Conservation (phyloP, 345 rosid species). For the Erucastrum elatum region DNA sequence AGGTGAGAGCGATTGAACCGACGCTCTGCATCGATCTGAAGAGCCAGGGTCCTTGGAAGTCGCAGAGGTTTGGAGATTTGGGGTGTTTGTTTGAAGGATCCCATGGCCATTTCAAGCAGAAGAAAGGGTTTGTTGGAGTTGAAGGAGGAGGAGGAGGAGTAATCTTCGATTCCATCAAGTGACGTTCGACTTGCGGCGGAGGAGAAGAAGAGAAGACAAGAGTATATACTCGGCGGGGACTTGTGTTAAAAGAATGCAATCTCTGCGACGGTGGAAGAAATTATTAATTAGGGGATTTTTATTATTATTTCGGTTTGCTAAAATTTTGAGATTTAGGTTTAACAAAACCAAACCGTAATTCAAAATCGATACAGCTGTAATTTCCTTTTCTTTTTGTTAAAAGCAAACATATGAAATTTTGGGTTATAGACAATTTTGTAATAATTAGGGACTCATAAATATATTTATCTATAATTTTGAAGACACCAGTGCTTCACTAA, state of each 20-base stretch:
- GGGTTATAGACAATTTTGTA: too few species aligned
- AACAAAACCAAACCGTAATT: neutral
- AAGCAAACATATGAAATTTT: too few species aligned
- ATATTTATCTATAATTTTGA: too few species aligned
- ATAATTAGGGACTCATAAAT: too few species aligned
- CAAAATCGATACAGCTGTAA: too few species aligned
- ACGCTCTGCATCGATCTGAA: conserved; percentile 69
- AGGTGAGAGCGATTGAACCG: conserved; percentile 58
- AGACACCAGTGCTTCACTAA: too few species aligned
- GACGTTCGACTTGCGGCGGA: neutral
- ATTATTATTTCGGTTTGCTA: neutral
- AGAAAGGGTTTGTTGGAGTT: conserved; percentile 44
- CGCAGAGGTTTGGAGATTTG: conserved; percentile 46
- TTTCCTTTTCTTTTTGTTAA: too few species aligned
- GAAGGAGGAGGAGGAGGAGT: conserved; percentile 20
- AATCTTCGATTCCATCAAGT: conserved; percentile 36
- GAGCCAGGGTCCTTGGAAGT: conserved; percentile 67
- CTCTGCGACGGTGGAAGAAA: neutral
- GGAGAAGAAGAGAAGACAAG: neutral
- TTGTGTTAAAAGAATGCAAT: conserved; percentile 1
- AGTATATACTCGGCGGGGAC: neutral
- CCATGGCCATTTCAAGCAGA: conserved; percentile 91
- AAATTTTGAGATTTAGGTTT: neutral
- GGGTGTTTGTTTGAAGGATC: conserved; percentile 44
- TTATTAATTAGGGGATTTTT: neutral